Evolutionary conservation across 768 basidiomycete species (phyloP), one percentile per base, ranked within the genome.

Genomic region (Tulasnella sp.): DNA sequence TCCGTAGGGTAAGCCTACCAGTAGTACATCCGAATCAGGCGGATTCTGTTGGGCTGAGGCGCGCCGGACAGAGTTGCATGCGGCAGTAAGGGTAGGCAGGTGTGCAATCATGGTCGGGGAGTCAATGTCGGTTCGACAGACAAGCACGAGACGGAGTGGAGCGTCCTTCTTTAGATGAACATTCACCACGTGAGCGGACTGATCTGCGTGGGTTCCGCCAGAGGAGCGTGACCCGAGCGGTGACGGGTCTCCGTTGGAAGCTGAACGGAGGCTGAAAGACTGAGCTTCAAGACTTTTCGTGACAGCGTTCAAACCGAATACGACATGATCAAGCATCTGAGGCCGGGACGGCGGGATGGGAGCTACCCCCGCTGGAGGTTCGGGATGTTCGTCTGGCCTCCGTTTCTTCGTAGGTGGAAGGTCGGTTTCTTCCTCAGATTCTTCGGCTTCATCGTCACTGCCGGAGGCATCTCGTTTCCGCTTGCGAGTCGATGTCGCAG

Each of bases 291-390:
- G 82, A 35, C 83, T 82, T 78, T 86, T 89, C 0, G 92, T 92
- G 16, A 94, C 90, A 76, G 87, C 82, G 76, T 94, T 95, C 74
- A 94, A 89, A n/a, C 93, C 93, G 63, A 88, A 77, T 11, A 82
- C 78, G 39, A 89, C 73, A 77, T 89, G 85, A 11, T 80, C 75
- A 26, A 86, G 78, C 37, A 88, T 77, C 3, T 75, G 42, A 1
- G 87, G 87, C 11, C 78, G 71, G 11, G 75, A 72, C 32, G 72
- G 40, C 12, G 69, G 12, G 41, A 32, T 8, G 35, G 67, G 29
- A 19, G 5, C 26, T 22, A 29, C 32, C 16, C 5, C 52, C 2
- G 19, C 26, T 0, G 9, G 52, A 29, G 22, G 14, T 32, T 32
- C 52, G 52, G 52, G 5, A 26, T 8, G n/a, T 32, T 32, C 52